Conservation (phyloP, 2,329 filamentous ascomycete species). For the Colletotrichum viniferum region DNA sequence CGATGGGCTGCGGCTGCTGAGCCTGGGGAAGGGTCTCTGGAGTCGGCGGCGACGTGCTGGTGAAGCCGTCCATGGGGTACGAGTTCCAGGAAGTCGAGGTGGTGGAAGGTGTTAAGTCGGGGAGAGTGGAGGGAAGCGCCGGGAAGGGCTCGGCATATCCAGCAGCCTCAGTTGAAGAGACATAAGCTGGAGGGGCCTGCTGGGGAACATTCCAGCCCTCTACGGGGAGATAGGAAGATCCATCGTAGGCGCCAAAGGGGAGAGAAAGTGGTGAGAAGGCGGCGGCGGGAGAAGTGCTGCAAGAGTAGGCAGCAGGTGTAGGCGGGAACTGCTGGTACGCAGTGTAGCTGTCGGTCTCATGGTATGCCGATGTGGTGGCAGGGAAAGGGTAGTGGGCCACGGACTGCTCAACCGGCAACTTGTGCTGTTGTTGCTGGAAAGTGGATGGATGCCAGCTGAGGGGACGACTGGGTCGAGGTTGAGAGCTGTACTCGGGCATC, state of each 20-base stretch:
- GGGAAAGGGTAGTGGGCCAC: slow-evolving; percentile 45
- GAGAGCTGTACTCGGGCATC: slow-evolving; percentile 36
- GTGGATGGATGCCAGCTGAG: slow-evolving; percentile 79
- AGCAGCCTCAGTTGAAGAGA: slow-evolving; percentile 27
- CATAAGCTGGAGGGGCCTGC: slow-evolving; percentile 32
- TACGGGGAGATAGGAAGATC: slow-evolving; percentile 42
- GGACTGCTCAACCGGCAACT: slow-evolving; percentile 31
- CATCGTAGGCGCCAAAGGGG: slow-evolving; percentile 45
- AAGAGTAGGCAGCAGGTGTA: slow-evolving; percentile 60
- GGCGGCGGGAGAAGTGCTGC: slow-evolving; percentile 60
- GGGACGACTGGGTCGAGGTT: slow-evolving; percentile 56
- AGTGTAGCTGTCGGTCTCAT: slow-evolving; percentile 45
- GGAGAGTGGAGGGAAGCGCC: slow-evolving; percentile 22
- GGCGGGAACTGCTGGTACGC: slow-evolving; percentile 51
- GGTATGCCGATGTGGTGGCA: slow-evolving; percentile 38
- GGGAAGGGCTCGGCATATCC: slow-evolving; percentile 35
- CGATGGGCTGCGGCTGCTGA: slow-evolving; percentile 50
- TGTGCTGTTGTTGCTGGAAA: slow-evolving; percentile 35
- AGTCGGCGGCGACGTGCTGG: slow-evolving; percentile 60
- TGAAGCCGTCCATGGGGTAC: slow-evolving; percentile 49
- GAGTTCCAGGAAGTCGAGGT: slow-evolving; percentile 43
- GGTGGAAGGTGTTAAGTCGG: slow-evolving; percentile 26
- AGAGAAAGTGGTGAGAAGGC: slow-evolving; percentile 59
- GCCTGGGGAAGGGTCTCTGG: slow-evolving; percentile 61
- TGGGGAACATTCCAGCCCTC: slow-evolving; percentile 41